Base-by-base conservation (phyloP, 108 stramenopile species). In the Epipyxis sp. region DNA sequence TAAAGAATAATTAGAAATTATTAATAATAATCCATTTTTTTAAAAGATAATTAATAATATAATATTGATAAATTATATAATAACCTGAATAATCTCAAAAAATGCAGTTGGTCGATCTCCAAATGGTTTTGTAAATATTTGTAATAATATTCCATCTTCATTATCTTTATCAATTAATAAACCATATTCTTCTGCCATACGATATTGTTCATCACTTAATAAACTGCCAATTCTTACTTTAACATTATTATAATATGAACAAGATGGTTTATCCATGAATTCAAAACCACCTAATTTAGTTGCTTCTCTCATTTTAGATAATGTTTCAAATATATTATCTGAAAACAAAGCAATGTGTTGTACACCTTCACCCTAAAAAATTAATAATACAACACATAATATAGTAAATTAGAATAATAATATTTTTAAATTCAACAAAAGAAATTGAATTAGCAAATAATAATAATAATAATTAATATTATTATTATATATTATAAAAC, bases 261-360 rank as follows among this genome's bases (percentile, higher is more conserved):
- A 78, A 13, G 80, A 86, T 16, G 93, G 93, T 3, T 87, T 82
- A 16, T 77, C 86, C 91, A 92, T 89, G 81, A 94, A 85, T 76
- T 88, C 88, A 59, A 93, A 93, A 1, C 91, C 91, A 25, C 90
- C 92, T 58, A 89, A 46, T 35, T 89, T 80, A 42, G 87, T 82
- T 35, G 82, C 83, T 30, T 83, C 62, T 46, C 82, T 77, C 88
- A 94, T 91, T 58, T 86, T 69, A 41, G 69, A 50, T 72, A 94
- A 82, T 42, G 92, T 93, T 0, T 79, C 62, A 69, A 94, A 90
- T 25, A 94, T 92, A 78, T 93, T 88, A 45, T 85, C 68, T 0
- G 91, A 91, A 65, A 90, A 88, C 40, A 94, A 81, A 13, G 93
- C 93, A 40, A 94, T 76, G 80, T 94, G 93, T 78, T 94, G 93